A percentile compares a stretch with the other conserved stretches of the same genome.
These are phyloP conservation scores for Fraxinus nigra DNA, from an alignment of 305 asterid species.

Conservation along the genomic window DNA sequence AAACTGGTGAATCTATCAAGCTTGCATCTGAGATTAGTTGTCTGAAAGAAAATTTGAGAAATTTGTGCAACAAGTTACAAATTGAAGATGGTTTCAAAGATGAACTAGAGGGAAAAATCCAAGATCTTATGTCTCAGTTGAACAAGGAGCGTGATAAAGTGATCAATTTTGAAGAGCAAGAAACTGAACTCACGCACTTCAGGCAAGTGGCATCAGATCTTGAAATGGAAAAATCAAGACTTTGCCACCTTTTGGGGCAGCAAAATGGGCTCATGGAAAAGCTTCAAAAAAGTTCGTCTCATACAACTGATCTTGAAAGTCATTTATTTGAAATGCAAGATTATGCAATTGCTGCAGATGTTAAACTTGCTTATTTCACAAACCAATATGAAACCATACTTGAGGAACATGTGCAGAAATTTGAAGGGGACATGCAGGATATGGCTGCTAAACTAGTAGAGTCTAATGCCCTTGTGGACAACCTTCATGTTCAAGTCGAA, in stretches of 20 bases:
- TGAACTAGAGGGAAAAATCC: conserved; percentile 52
- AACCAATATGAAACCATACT: conserved; percentile 43
- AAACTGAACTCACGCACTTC: conserved; percentile 48
- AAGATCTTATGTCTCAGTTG: conserved; percentile 51
- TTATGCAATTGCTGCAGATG: conserved; percentile 52
- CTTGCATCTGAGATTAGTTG: conserved; percentile 52
- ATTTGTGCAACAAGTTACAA: conserved; percentile 51
- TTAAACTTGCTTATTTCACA: conserved; percentile 48
- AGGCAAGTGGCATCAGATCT: conserved; percentile 53
- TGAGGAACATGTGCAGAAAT: conserved; percentile 49
- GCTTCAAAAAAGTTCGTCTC: conserved; percentile 38
- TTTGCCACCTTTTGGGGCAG: conserved; percentile 43
- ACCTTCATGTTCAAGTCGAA: conserved; percentile 70
- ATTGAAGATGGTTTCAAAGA: conserved; percentile 44
- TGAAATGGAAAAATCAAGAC: conserved; percentile 65
- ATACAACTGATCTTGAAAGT: conserved; percentile 46
- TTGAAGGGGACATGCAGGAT: conserved; percentile 46
- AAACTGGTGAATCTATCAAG: conserved; percentile 51
- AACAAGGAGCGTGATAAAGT: conserved; percentile 34
- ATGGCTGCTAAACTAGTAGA: conserved; percentile 49
- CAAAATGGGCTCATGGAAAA: conserved; percentile 43
- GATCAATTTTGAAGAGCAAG: conserved; percentile 41
- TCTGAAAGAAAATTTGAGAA: conserved; percentile 50
- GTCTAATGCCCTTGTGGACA: conserved; percentile 66
- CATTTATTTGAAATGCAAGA: conserved; percentile 58